These are phyloP conservation scores for Sanghuangporus weigelae DNA, from an alignment of 1,284 basidiomycete genomes.

Conservation along the genomic window DNA sequence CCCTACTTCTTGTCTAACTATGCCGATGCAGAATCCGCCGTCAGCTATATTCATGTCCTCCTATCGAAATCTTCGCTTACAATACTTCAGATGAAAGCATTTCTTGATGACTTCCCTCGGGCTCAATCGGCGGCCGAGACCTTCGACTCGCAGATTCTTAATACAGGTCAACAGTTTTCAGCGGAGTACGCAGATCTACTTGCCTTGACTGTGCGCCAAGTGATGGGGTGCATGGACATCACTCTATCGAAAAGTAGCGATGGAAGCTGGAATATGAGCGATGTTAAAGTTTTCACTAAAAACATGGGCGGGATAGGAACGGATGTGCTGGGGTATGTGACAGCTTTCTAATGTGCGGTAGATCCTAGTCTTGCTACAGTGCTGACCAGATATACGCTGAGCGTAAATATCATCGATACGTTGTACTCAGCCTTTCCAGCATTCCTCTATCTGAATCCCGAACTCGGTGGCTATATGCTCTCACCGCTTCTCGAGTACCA, in stretches of 20 bases:
- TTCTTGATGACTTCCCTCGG: slow-evolving; percentile 34
- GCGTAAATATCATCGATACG: no score
- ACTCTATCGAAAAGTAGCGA: slow-evolving; percentile 27
- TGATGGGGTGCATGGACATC: slow-evolving; percentile 35
- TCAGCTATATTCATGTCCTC: background rate
- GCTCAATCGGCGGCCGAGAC: slow-evolving; percentile 27
- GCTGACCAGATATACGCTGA: no score
- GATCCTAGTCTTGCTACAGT: no score
- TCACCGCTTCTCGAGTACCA: no score
- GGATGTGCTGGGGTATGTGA: background rate
- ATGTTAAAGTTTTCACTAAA: slow-evolving; percentile 20
- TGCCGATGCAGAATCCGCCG: slow-evolving; percentile 14
- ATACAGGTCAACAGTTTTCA: slow-evolving; percentile 19
- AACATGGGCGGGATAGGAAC: slow-evolving; percentile 4
- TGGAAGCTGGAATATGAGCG: slow-evolving; percentile 25
- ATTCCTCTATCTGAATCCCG: no score
- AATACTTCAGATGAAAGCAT: slow-evolving; percentile 30
- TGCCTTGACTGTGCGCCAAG: slow-evolving; percentile 34
- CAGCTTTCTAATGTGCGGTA: no score
- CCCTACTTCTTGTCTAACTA: slow-evolving; percentile 30
- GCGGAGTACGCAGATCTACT: slow-evolving; percentile 35
- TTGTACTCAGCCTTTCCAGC: no score
- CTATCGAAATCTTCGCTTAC: background rate
- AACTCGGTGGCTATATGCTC: no score
- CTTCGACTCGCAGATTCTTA: slow-evolving; percentile 27